Conservation (phyloP, 2,329 filamentous ascomycete species). For the Rachicladosporium sp. region DNA sequence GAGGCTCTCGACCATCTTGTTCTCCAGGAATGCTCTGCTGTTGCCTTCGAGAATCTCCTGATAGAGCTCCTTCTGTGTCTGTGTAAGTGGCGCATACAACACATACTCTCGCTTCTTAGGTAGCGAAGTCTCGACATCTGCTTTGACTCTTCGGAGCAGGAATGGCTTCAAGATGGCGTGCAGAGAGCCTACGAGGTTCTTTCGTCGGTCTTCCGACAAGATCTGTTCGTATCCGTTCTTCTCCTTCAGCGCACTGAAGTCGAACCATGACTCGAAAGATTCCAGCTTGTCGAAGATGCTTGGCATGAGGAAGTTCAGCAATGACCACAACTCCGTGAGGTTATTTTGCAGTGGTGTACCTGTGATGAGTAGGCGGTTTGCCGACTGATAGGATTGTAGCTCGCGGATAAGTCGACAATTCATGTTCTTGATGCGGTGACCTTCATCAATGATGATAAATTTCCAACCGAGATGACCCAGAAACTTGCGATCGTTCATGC, state of each 20-base stretch:
- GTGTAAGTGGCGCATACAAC: conserved; percentile 81
- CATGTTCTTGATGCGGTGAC: conserved; percentile 93
- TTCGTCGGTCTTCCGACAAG: conserved; percentile 63
- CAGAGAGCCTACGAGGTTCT: conserved; percentile 72
- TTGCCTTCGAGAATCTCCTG: conserved; percentile 53
- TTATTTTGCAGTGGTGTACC: conserved; percentile 95
- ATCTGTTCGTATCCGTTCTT: conserved; percentile 68
- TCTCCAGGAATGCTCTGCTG: conserved; percentile 50
- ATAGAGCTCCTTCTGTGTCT: conserved; percentile 84
- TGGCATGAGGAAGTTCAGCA: conserved; percentile 85
- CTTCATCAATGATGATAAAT: conserved; percentile 96
- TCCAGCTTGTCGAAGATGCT: conserved; percentile 89
- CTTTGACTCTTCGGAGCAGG: conserved; percentile 75
- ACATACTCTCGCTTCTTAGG: conserved; percentile 96
- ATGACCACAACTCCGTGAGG: conserved; percentile 83
- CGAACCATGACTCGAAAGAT: conserved; percentile 91
- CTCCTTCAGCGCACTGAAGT: conserved; percentile 85
- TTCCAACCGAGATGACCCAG: conserved; percentile 84
- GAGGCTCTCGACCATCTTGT: conserved; percentile 59
- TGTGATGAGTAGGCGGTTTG: conserved; percentile 82
- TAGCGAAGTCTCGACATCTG: conserved; percentile 81
- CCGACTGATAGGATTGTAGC: conserved; percentile 75
- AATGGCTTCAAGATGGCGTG: conserved; percentile 90
- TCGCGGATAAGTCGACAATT: conserved; percentile 86
- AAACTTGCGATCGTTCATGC: conserved; percentile 74